Evolutionary conservation across 768 basidiomycete genomes (phyloP).

Genomic region (Leucosporidium scottii): DNA sequence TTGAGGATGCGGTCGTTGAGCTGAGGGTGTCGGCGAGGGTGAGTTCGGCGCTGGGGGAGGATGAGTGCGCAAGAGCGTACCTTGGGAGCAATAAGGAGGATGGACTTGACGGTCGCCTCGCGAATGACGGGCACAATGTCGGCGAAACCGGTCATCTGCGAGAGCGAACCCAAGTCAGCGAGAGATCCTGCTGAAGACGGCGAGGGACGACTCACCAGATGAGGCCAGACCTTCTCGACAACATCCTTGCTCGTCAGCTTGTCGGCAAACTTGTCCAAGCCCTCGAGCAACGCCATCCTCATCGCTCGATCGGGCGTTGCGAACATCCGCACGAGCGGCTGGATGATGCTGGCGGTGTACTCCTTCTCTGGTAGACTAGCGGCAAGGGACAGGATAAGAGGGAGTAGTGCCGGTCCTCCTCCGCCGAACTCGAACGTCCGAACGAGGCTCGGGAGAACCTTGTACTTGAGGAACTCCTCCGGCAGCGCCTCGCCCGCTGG

Average conservation of each 20-base stretch:
- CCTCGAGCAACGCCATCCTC: conserved; percentile 86
- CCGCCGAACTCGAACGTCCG: conserved; percentile 72
- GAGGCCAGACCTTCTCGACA: conserved; percentile 82
- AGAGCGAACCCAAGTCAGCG: background rate
- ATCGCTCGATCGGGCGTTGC: conserved; percentile 86
- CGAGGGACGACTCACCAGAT: conserved; percentile 56
- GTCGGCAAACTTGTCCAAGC: conserved; percentile 72
- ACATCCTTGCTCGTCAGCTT: conserved; percentile 80
- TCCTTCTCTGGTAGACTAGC: conserved; percentile 40
- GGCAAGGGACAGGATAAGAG: conserved; percentile 75
- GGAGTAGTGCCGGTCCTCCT: conserved; percentile 53
- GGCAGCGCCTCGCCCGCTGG: conserved; percentile 67
- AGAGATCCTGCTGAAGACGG: background rate
- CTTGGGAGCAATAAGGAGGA: conserved; percentile 76
- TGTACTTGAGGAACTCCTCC: conserved; percentile 70
- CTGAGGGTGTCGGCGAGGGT: conserved; percentile 44
- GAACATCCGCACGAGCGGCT: conserved; percentile 74
- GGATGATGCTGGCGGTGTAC: conserved; percentile 61
- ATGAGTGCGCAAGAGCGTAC: conserved; percentile 44
- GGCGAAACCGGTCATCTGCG: conserved; percentile 85
- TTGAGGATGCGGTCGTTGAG: conserved; percentile 86
- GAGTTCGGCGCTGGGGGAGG: background rate
- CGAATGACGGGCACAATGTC: conserved; percentile 91
- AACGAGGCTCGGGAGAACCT: conserved; percentile 78
- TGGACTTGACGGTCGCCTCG: conserved; percentile 85